Percentiles rank a stretch among this genome's conserved stretches.
These are phyloP conservation scores for Epichloe gansuensis DNA, from an alignment of 2,329 filamentous ascomycete species.

Conservation along the genomic window DNA sequence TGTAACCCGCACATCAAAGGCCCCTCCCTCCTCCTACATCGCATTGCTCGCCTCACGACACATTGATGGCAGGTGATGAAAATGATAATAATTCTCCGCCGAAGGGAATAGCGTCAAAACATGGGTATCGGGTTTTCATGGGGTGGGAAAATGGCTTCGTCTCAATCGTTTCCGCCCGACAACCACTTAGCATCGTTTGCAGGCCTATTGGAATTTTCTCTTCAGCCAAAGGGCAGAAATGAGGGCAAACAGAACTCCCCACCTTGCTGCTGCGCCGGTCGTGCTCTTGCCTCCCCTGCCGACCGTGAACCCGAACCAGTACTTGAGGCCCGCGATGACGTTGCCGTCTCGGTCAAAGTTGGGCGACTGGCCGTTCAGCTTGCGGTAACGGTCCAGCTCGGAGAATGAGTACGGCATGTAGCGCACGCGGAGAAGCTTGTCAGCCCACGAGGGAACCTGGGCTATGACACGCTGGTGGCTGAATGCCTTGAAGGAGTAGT, in stretches of 20 bases:
- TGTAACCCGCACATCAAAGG: neutral
- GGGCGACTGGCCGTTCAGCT: slow-evolving; percentile 32
- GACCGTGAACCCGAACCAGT: slow-evolving; percentile 40
- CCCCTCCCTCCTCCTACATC: neutral
- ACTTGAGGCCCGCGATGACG: slow-evolving; percentile 35
- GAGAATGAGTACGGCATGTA: slow-evolving; percentile 48
- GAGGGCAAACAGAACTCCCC: slow-evolving; percentile 30
- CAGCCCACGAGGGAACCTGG: slow-evolving; percentile 24
- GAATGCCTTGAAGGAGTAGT: slow-evolving; percentile 32
- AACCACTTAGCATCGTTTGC: slow-evolving; percentile 11
- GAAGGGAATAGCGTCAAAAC: neutral
- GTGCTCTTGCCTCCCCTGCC: slow-evolving; percentile 36
- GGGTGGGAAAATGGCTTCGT: neutral
- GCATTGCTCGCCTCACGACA: neutral
- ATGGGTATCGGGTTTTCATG: neutral
- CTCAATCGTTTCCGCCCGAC: neutral
- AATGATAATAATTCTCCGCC: too few relatives aligned
- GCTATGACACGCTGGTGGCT: slow-evolving; percentile 26
- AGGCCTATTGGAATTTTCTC: slow-evolving; percentile 20
- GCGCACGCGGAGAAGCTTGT: slow-evolving; percentile 47
- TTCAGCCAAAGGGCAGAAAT: slow-evolving; percentile 21
- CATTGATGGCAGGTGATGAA: neutral
- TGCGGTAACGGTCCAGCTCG: slow-evolving; percentile 31
- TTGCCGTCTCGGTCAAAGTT: slow-evolving; percentile 51
- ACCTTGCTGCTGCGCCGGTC: slow-evolving; percentile 39